Evolutionary conservation across 805 yeast genomes (phyloP), one percentile per base, ranked within the genome.

Genomic region (Kodamaea nitidulidarum): DNA sequence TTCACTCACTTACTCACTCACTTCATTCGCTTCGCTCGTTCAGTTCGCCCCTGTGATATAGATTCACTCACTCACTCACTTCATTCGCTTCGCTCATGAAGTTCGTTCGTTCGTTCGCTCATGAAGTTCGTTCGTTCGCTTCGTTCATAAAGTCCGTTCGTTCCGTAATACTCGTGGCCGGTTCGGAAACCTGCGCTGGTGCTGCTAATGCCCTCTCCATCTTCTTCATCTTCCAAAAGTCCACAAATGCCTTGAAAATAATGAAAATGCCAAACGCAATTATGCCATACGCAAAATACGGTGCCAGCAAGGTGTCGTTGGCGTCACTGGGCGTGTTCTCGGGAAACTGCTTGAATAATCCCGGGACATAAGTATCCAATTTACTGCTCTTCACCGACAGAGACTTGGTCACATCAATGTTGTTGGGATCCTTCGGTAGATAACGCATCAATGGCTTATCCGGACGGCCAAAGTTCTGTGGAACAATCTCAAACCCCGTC

Each of bases 201-300:
- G 70, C 63, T 47, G 78, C 57, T 20, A 86, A 81, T 15, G 67
- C 73, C 42, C 63, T 65, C 56, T 90, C 96, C 78, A 81, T 80
- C 52, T 75, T 76, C 55, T 83, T 80, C n/a, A 91, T 93, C 46
- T 79, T 70, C 47, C 72, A 71, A 57, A 81, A 91, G 55, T 84
- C 93, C 33, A 72, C 61, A n/a, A 84, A 45, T 9, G 95, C 79
- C 53, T 82, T 84, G 12, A 79, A 41, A 8, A 82, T 62, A 4
- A 91, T 68, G 40, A 82, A 71, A 1, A 74, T 54, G 1, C 98
- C 98, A 33, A 84, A 65, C 1, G 80, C 68, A 36, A 87, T 78
- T 27, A 87, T 63, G 0, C 75, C 71, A 38, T 78, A 74, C 0
- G 91, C 82, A 34, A 84, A 58, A 36, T 78, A 61, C 2, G 83